Percentiles rank a stretch among this genome's conserved stretches.
Evolutionary conservation across 495 filamentous ascomycete genomes (phyloP).

Genomic region (Hypoxylon fuscum): DNA sequence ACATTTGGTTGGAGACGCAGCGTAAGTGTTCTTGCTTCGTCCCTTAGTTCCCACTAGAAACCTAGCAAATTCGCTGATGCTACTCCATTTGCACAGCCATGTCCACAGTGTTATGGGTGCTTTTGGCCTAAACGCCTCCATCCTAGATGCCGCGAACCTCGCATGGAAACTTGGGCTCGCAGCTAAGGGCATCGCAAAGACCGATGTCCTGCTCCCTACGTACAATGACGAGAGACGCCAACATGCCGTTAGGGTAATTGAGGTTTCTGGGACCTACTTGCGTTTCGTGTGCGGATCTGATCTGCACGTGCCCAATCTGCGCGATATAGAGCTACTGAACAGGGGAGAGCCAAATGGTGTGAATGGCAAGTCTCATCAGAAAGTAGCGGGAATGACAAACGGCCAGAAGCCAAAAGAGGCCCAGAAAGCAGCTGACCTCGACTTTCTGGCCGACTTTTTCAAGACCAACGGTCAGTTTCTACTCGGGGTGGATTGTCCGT

Average conservation of each 20-base stretch:
- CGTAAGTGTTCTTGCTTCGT: constrained; percentile 36
- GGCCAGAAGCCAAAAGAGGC: not conserved
- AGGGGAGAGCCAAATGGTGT: constrained; percentile 6
- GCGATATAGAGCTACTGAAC: constrained; percentile 9
- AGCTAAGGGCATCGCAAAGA: constrained; percentile 25
- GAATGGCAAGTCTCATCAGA: not conserved
- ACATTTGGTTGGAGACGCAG: constrained; percentile 51
- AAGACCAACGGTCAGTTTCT: constrained; percentile 39
- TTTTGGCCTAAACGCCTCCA: constrained; percentile 54
- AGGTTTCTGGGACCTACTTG: constrained; percentile 46
- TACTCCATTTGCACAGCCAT: constrained; percentile 26
- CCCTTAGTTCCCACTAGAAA: not conserved
- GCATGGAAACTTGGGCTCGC: constrained; percentile 52
- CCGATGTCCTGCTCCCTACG: constrained; percentile 40
- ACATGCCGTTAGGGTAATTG: constrained; percentile 45
- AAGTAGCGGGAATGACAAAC: not conserved
- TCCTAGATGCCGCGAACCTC: constrained; percentile 50
- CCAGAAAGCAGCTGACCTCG: constrained; percentile 14
- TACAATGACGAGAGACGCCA: constrained; percentile 49
- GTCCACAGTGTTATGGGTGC: constrained; percentile 53
- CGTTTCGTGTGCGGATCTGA: constrained; percentile 48
- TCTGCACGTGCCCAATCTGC: constrained; percentile 30
- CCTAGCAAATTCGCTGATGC: not conserved
- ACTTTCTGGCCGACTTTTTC: constrained; percentile 40
- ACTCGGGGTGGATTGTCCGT: constrained; percentile 39